Base-by-base conservation (phyloP, 2,329 filamentous ascomycete genomes). In the Berkeleyomyces basicola region DNA sequence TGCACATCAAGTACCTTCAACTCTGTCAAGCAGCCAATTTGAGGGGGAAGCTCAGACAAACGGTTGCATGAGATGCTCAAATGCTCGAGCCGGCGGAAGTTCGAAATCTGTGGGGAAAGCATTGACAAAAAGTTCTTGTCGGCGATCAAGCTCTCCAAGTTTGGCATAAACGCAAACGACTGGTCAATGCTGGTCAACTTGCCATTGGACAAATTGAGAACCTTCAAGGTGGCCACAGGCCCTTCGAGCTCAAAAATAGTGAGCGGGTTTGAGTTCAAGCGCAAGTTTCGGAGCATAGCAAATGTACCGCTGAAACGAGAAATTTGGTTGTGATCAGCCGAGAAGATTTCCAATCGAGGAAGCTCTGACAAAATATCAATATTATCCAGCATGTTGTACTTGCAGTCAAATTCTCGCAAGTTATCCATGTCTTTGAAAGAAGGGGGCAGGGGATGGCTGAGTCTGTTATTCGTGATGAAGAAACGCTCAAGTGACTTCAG, bases 101-200 rank as follows among this genome's bases (percentile, higher is more conserved):
- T 88, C 14, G 92, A 91, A 65, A 99, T 88, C 65, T 95, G 86
- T 62, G 83, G 80, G 0, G 92, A 93, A 33, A 99, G 76, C 0
- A 89, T 92, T 0, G 93, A 90, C 68, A 99, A 95, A 71, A 96
- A 95, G 70, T 99, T 99, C 71, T 89, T 91, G 74, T 96, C 92
- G 61, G 99, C 78, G 16, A 92, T 86, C 31, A 99, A 79, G 68
- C 91, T 90, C 64, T 92, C 89, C 53, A 99, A 74, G 68, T 90
- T 93, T 7, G 87, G 82, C 75, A 97, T 85, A 70, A 92, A 90
- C 67, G 87, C 85, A 70, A 96, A 97, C 11, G 92, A 82, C 55
- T 88, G 85, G 70, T 96, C 93, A 61, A 99, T 85, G 69, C 90
- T 89, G 2, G 91, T 88, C 51, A 99, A 77, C 72, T 97, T 96